Conservation (phyloP, 495 filamentous ascomycete species). For the Clohesyomyces aquaticus region DNA sequence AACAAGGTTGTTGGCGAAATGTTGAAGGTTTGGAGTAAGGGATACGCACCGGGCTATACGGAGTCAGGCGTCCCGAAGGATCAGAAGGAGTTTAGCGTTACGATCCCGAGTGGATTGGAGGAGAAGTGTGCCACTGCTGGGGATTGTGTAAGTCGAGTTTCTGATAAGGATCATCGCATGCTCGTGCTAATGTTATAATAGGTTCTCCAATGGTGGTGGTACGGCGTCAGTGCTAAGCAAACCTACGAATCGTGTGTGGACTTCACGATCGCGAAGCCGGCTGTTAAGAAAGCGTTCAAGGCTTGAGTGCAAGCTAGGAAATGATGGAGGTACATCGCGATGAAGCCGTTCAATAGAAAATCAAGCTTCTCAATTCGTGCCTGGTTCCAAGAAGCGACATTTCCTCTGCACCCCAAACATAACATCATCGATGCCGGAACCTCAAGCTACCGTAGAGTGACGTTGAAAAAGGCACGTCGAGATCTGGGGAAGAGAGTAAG, state of each 20-base stretch:
- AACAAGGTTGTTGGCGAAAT: constrained; percentile 28
- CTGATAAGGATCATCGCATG: too few relatives aligned
- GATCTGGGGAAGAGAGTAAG: neutral
- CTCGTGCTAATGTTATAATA: constrained; percentile 3
- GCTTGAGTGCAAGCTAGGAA: neutral
- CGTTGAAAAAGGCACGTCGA: neutral
- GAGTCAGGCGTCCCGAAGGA: constrained; percentile 28
- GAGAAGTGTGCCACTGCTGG: constrained; percentile 32
- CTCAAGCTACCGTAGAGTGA: neutral
- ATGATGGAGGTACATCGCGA: neutral
- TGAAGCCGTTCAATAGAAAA: neutral
- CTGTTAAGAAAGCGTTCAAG: constrained; percentile 5
- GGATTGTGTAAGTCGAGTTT: constrained; percentile 33
- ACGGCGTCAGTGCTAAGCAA: constrained; percentile 34
- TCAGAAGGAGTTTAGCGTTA: constrained; percentile 39
- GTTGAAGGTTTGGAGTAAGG: constrained; percentile 36
- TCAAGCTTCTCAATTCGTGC: neutral
- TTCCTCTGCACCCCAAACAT: neutral
- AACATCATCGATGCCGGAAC: neutral
- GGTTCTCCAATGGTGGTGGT: constrained; percentile 42
- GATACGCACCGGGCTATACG: constrained; percentile 30
- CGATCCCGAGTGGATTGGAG: constrained; percentile 32
- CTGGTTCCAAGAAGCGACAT: neutral
- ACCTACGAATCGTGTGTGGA: constrained; percentile 40
- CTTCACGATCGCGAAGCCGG: constrained; percentile 27